Conservation (phyloP, 805 yeast genomes). For the Starmerella vitae region DNA sequence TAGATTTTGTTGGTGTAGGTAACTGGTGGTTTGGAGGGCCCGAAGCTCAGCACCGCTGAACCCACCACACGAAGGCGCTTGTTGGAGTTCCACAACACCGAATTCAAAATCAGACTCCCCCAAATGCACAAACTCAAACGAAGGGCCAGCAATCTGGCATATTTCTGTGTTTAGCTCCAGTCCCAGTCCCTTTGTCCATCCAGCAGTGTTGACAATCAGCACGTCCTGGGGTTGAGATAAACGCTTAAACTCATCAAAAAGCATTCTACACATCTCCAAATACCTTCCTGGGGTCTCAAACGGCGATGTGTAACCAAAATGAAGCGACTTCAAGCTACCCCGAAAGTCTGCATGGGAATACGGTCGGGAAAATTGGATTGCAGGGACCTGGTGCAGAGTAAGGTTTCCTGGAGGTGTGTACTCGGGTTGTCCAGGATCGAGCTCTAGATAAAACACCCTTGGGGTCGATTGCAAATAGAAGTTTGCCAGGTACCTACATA, state of each 20-base stretch:
- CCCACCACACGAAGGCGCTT: constrained; percentile 6
- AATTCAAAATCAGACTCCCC: constrained; percentile 30
- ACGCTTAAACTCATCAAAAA: constrained; percentile 29
- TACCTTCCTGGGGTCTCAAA: constrained; percentile 51
- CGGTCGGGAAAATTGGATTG: constrained; percentile 32
- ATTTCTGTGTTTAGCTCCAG: constrained; percentile 45
- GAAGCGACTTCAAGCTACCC: constrained; percentile 25
- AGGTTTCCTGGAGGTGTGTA: constrained; percentile 58
- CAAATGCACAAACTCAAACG: constrained; percentile 36
- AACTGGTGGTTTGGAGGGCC: constrained; percentile 22
- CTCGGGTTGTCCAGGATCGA: constrained; percentile 87
- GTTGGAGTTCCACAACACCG: constrained; percentile 9
- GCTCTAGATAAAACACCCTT: constrained; percentile 44
- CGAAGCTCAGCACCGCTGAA: constrained; percentile 20
- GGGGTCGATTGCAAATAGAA: constrained; percentile 5
- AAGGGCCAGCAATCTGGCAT: constrained; percentile 34
- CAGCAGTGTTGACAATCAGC: constrained; percentile 66
- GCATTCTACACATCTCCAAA: constrained; percentile 30
- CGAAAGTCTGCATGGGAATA: constrained; percentile 25
- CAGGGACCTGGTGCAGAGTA: constrained; percentile 34
- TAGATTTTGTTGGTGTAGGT: constrained; percentile 20
- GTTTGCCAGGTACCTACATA: constrained; percentile 36
- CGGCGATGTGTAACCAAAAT: constrained; percentile 57
- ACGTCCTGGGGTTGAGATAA: constrained; percentile 1
- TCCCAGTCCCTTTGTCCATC: constrained; percentile 87